These are phyloP conservation scores for Saturnispora dispora DNA, from an alignment of 805 yeast species.

Conservation along the genomic window DNA sequence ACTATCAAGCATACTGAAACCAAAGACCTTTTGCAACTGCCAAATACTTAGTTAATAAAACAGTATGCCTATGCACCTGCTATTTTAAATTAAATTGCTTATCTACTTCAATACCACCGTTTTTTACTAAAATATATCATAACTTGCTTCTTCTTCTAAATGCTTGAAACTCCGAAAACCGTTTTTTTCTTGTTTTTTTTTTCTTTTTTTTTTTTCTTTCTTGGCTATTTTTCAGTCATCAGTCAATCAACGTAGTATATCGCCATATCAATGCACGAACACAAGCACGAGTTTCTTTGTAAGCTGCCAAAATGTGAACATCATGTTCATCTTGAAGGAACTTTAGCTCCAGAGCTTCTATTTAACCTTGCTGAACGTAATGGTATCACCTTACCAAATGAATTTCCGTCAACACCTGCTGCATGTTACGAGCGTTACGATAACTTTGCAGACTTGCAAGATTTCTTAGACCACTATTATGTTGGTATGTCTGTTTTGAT, in stretches of 20 bases:
- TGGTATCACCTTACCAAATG: conserved; percentile 47
- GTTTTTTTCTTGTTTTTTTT: neutral
- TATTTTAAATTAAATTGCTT: neutral
- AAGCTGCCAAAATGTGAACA: conserved; percentile 85
- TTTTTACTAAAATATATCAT: neutral
- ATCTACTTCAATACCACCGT: neutral
- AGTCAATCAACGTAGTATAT: neutral
- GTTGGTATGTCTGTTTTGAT: conserved; percentile 73
- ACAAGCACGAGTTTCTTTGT: conserved; percentile 41
- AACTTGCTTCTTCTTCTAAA: neutral
- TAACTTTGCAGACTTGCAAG: conserved; percentile 60
- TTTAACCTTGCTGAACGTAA: conserved; percentile 64
- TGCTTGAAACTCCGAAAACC: neutral
- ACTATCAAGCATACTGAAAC: neutral
- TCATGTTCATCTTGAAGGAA: conserved; percentile 79
- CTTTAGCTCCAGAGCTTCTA: conserved; percentile 65
- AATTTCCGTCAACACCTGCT: conserved; percentile 52
- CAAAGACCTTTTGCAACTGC: neutral
- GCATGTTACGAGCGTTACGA: conserved; percentile 51
- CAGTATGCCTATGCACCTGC: neutral
- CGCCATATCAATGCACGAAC: neutral
- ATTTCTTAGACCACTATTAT: conserved; percentile 70
- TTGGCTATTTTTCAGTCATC: neutral
- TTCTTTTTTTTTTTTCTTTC: neutral
- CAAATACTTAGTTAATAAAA: neutral